phyloP scores from a whole-genome alignment of 2,329 filamentous ascomycete species.

The Colletotrichum cordylinicola region DNA sequence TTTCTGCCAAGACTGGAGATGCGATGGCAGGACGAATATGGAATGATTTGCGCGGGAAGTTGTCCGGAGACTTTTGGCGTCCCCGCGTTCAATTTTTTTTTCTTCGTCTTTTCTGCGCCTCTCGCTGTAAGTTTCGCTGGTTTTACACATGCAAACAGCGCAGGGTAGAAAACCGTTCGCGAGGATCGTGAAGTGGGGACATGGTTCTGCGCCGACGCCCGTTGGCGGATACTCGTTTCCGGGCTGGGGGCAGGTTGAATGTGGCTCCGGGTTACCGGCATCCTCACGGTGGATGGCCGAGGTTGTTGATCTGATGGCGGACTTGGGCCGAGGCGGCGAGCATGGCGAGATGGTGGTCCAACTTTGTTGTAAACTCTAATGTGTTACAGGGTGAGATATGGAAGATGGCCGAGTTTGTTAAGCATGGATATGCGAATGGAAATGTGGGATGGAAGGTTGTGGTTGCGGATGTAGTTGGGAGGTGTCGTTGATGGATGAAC shows the following conservation, averaged over 20 bases:
- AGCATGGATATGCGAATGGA: not conserved
- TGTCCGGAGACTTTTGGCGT: not conserved
- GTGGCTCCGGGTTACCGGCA: not conserved
- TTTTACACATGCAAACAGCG: not conserved
- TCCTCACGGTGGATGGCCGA: slow-evolving; percentile 16
- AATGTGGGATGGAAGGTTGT: not conserved
- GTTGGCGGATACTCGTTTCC: not conserved
- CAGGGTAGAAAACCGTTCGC: not conserved
- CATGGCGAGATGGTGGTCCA: too few species aligned
- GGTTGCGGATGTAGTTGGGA: not conserved
- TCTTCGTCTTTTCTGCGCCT: not conserved
- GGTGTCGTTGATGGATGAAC: not conserved
- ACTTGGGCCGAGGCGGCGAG: not conserved
- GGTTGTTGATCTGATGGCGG: not conserved
- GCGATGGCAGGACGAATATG: not conserved
- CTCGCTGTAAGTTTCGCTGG: slow-evolving; percentile 5
- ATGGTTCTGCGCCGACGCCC: not conserved
- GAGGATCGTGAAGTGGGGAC: not conserved
- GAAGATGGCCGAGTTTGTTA: not conserved
- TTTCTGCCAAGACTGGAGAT: not conserved
- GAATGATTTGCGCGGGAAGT: not conserved
- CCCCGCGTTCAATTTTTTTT: not conserved
- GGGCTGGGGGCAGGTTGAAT: not conserved
- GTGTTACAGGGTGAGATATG: not conserved
- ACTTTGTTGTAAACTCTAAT: not conserved